Evolutionary conservation across 1,284 basidiomycete species (phyloP).

Genomic region (Heterobasidion annosum): DNA sequence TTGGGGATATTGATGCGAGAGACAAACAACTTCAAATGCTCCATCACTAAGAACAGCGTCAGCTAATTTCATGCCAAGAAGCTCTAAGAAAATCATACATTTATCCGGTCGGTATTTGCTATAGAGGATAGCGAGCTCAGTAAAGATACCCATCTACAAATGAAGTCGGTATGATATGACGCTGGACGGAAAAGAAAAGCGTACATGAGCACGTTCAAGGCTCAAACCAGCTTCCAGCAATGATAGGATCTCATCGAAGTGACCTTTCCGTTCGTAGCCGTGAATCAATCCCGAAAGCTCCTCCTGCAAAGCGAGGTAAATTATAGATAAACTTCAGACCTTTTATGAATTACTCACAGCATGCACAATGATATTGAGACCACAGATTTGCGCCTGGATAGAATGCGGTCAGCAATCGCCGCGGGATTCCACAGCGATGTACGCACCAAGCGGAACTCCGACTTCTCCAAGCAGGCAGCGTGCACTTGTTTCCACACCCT

Average conservation of each 20-base stretch:
- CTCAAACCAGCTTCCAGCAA: slow-evolving; percentile 93
- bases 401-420: background rate
- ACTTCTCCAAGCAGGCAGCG: slow-evolving; percentile 95
- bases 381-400: slow-evolving; percentile 87
- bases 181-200: slow-evolving; percentile 17
- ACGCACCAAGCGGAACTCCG: slow-evolving; percentile 83
- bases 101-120: slow-evolving; percentile 97
- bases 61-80: background rate
- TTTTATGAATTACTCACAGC: slow-evolving; percentile 42
- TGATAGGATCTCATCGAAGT: slow-evolving; percentile 91
- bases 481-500: slow-evolving; percentile 99
- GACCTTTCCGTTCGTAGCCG: slow-evolving; percentile 86
- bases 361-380: slow-evolving; percentile 92
- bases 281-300: slow-evolving; percentile 80
- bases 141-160: slow-evolving; percentile 81
- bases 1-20: slow-evolving; percentile 94
- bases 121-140: slow-evolving; percentile 90
- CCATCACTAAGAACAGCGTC: slow-evolving; percentile 68
- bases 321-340: background rate
- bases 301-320: slow-evolving; percentile 44
- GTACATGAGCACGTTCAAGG: slow-evolving; percentile 90
- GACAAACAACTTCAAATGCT: slow-evolving; percentile 97
- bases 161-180: slow-evolving; percentile 5
- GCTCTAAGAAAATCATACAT: slow-evolving; percentile 37
- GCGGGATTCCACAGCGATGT: slow-evolving; percentile 4